Evolutionary conservation across 2,329 filamentous ascomycete species (phyloP).

Genomic region (Fusarium compactum): DNA sequence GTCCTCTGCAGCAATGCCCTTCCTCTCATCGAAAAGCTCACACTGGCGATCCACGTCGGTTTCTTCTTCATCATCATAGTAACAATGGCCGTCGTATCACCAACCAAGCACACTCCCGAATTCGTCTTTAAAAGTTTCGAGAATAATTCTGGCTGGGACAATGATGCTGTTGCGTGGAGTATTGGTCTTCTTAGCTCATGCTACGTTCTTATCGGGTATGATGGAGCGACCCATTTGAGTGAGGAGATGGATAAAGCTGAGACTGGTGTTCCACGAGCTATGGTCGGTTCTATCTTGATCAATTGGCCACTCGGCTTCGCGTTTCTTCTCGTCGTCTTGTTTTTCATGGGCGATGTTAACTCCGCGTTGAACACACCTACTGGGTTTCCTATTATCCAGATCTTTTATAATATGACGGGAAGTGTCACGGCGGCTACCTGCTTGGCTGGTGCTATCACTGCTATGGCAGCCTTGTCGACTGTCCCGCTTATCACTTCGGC

Average conservation of each 20-base stretch:
- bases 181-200: conserved; percentile 40
- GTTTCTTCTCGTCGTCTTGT: conserved; percentile 24
- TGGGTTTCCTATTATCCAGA: conserved; percentile 37
- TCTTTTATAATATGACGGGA: conserved; percentile 26
- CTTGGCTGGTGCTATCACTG: conserved; percentile 11
- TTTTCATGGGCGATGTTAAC: conserved; percentile 32
- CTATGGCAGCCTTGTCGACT: conserved; percentile 30
- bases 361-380: conserved; percentile 15
- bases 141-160: conserved; percentile 39
- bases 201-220: conserved; percentile 34
- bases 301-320: conserved; percentile 31
- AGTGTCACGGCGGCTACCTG: background rate
- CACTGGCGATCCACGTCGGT: background rate
- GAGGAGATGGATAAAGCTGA: conserved; percentile 38
- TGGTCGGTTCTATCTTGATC: conserved; percentile 26
- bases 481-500: conserved; percentile 29
- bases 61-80: conserved; percentile 28
- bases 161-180: conserved; percentile 29
- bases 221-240: conserved; percentile 35
- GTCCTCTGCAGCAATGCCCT: conserved; percentile 28
- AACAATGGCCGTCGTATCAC: conserved; percentile 24
- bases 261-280: conserved; percentile 24
- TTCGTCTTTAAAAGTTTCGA: conserved; percentile 31
- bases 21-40: conserved; percentile 31
- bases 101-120: conserved; percentile 19